Percentiles rank a stretch among this genome's conserved stretches.
Evolutionary conservation across 441 rosid genomes (phyloP).

Genomic region (Euphorbia schlechtendalii): DNA sequence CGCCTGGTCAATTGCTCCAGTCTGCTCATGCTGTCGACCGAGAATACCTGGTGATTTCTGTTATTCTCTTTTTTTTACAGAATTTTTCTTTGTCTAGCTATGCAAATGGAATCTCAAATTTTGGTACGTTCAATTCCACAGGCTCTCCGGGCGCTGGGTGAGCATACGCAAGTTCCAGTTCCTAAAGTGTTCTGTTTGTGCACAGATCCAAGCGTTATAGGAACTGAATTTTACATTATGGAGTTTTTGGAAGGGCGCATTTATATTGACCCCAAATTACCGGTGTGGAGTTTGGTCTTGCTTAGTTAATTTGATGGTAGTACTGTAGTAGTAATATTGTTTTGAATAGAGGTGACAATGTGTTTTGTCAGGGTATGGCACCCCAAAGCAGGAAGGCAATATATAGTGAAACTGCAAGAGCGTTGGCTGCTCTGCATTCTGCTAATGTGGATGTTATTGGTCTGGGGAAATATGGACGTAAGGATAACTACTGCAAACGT

Average conservation of each 20-base stretch:
- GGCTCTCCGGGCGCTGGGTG: conserved; percentile 84
- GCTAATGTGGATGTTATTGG: conserved; percentile 71
- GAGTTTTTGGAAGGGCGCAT: conserved; percentile 91
- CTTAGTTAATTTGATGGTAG: conserved; percentile 2
- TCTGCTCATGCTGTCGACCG: conserved; percentile 95
- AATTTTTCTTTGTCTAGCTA: too few species aligned
- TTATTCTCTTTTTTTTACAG: not conserved
- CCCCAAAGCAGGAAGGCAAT: conserved; percentile 53
- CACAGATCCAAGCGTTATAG: conserved; percentile 50
- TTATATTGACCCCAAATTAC: conserved; percentile 62
- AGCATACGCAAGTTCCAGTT: conserved; percentile 67
- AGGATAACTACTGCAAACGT: conserved; percentile 66
- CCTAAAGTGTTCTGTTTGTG: conserved; percentile 81
- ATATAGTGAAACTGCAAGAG: conserved; percentile 65
- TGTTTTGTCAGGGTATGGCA: conserved; percentile 44
- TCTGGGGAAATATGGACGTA: conserved; percentile 65
- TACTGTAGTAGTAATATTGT: not conserved
- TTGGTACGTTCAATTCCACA: conserved; percentile 9
- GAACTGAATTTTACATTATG: conserved; percentile 89
- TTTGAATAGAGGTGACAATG: not conserved
- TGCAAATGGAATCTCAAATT: not conserved
- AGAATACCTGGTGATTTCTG: conserved; percentile 57
- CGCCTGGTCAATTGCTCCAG: conserved; percentile 66
- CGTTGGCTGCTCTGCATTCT: conserved; percentile 73
- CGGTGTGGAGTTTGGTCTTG: conserved; percentile 29